Evolutionary conservation across 306 rosid species (phyloP), one percentile per base, ranked within the genome.

Genomic region (Sindora glabra): DNA sequence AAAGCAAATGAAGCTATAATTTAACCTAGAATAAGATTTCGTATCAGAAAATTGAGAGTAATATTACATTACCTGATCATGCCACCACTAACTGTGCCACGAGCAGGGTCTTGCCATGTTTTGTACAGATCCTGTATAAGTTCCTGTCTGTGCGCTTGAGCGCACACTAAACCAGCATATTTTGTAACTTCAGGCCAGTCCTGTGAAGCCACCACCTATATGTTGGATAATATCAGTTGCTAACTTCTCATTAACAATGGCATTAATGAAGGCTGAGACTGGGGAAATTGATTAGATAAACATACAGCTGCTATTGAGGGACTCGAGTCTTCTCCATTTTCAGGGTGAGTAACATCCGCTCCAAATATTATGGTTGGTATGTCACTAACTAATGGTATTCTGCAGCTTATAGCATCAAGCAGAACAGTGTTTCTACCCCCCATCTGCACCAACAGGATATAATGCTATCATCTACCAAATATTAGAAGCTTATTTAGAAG

Each of bases 111-210:
- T 12, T 89, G 92, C 97, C 97, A 86, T 10, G 95, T 86, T 74
- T 89, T 89, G 69, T 86, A 89, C 73, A 89, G 67, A 73, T 86
- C 97, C 67, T 89, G 92, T 70, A 89, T 86, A 59, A 89, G 95
- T 69, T 89, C 97, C 62, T 89, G 97, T 73, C 97, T 76, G 74
- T 89, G 97, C 52, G 97, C 89, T 70, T 89, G 97, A 53, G 97
- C 97, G 27, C 97, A 89, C 51, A 86, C 97, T 59, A 86, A 67
- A 62, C 97, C 97, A 0, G 97, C 97, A 72, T 89, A 89, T 64
- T 89, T 86, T 57, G 97, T 89, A 71, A 89, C 97, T 65, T 89
- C 97, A 8, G 97, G 97, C 97, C 97, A 89, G 70, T 89, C 95
- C 77, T 89, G 95, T 26, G 97, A 89, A 50, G 97, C 97, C 63